phyloP scores from a whole-genome alignment of 768 basidiomycete species.

The Dacryopinax primogenitus region DNA sequence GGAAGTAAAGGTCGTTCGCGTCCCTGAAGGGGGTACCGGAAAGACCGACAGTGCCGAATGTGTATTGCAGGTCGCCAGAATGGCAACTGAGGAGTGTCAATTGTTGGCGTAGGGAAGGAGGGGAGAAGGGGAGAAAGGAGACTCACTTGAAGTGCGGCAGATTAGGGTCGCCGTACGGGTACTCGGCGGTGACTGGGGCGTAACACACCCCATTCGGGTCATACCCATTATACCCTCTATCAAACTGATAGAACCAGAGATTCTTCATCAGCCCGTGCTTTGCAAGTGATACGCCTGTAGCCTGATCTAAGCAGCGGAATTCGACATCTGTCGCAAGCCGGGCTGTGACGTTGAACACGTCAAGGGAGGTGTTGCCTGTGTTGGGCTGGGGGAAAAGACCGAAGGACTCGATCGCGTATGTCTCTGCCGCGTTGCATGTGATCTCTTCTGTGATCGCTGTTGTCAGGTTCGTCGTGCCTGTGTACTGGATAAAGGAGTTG shows the following conservation, averaged over 20 bases:
- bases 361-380: slow-evolving; percentile 28
- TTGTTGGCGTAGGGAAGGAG: background rate
- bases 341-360: slow-evolving; percentile 38
- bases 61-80: slow-evolving; percentile 27
- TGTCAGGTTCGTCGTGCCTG: slow-evolving; percentile 15
- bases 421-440: background rate
- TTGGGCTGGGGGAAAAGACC: slow-evolving; percentile 34
- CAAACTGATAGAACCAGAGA: slow-evolving; percentile 32
- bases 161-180: slow-evolving; percentile 37
- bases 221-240: slow-evolving; percentile 24
- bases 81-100: slow-evolving; percentile 18
- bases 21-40: slow-evolving; percentile 35
- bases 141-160: slow-evolving; percentile 36
- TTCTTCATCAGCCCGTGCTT: slow-evolving; percentile 33
- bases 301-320: slow-evolving; percentile 40
- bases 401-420: slow-evolving; percentile 21
- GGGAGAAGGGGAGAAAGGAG: too few species aligned
- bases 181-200: slow-evolving; percentile 31
- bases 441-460: background rate
- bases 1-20: slow-evolving; percentile 34
- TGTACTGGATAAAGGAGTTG: slow-evolving; percentile 34
- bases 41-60: slow-evolving; percentile 31
- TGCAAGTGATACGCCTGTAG: slow-evolving; percentile 35
- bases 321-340: slow-evolving; percentile 35
- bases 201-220: slow-evolving; percentile 36